Conservation (phyloP, 169 alveolate genomes). For the Plasmodium gaboni region DNA sequence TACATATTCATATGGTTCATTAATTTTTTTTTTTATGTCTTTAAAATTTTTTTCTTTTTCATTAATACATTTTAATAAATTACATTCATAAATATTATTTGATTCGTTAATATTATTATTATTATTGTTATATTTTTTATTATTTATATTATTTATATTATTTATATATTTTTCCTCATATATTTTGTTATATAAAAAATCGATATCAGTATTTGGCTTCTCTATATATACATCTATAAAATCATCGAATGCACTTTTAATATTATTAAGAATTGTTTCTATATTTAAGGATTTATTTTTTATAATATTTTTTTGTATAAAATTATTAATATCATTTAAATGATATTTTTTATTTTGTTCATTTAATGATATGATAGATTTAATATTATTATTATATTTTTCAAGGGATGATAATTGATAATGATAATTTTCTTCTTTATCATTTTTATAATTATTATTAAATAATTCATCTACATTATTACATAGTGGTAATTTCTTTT, state of each 20-base stretch:
- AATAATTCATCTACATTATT: conserved; percentile 15
- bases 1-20: background rate
- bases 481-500: conserved; percentile 24
- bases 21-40: too few species aligned
- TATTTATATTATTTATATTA: too few species aligned
- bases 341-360: too few species aligned
- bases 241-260: conserved; percentile 51
- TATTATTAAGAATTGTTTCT: conserved; percentile 26
- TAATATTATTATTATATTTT: too few species aligned
- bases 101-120: too few species aligned
- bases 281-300: conserved; percentile 16
- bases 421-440: background rate
- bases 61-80: too few species aligned
- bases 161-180: background rate
- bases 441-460: background rate
- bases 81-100: too few species aligned
- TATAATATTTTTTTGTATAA: conserved; percentile 15
- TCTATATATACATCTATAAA: conserved; percentile 39
- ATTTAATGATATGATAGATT: too few species aligned
- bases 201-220: conserved; percentile 7
- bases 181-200: conserved; percentile 4
- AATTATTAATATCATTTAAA: too few species aligned
- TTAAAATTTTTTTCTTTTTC: too few species aligned
- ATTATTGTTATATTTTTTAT: too few species aligned
- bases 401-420: too few species aligned